Evolutionary conservation across 2,329 filamentous ascomycete genomes (phyloP), one percentile per base, ranked within the genome.

Genomic region (Aspergillus ruber): DNA sequence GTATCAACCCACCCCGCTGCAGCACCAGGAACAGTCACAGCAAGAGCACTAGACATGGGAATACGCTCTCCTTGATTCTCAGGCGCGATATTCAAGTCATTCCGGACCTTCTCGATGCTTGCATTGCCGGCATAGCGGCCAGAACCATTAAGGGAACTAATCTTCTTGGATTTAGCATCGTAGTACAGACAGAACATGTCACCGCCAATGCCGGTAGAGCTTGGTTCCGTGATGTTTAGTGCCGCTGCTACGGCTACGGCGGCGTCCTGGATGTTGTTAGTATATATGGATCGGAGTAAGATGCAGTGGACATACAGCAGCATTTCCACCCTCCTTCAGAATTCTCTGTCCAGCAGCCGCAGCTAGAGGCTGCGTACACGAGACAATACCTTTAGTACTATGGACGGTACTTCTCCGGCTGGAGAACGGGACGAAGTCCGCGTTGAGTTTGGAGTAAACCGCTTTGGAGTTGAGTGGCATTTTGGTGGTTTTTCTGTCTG

Each of bases 181-280:
- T 91, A 97, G 76, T 82, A 96, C 32, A 97, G 81, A 67, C 90
- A 90, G 72, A 97, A 98, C 83, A 95, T 90, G 71, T 98, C 93
- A 53, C 93, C 93, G 48, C 93, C 93, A 50, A 98, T 96, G 36
- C 93, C 93, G 0, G 93, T 97, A 5, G 87, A 93, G 50, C 84
- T 83, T 6, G 93, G 93, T 65, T 98, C 93, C 0, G 91, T 95
- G 63, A 97, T 81, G 70, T 96, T 97, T 48, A 98, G 76, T 4
- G 84, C 90, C 27, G 93, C 93, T 40, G 93, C 91, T 88, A 95
- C 88, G 39, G 93, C 93, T 3, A 97, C 88, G 7, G 93, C 91
- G n/a, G 93, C 91, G 74, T 97, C 91, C 88, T 94, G 49, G 20
- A 46, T 46, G 40, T 7, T 9, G 9, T 50, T 25, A 50, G 43